Evolutionary conservation across 345 rosid genomes (phyloP).

Genomic region (Bretschneidera sinensis): DNA sequence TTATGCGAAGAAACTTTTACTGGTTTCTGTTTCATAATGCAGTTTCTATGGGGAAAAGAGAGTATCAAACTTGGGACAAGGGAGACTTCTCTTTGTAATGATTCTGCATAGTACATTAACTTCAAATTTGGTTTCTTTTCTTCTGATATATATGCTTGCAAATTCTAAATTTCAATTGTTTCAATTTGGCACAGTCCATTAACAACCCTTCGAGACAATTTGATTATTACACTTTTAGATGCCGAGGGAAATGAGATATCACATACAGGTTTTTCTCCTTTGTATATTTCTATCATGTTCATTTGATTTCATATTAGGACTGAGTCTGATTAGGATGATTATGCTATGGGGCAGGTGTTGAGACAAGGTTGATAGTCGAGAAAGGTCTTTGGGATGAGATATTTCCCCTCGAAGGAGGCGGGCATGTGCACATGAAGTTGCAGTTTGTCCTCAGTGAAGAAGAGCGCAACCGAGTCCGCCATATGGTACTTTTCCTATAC

Average conservation of each 20-base stretch:
- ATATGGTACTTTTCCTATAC: conserved; percentile 40
- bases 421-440: conserved; percentile 69
- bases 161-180: conserved; percentile 2
- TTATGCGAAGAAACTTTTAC: background rate
- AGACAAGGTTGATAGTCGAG: conserved; percentile 71
- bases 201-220: conserved; percentile 59
- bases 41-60: conserved; percentile 83
- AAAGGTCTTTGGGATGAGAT: conserved; percentile 68
- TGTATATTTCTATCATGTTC: background rate
- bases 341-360: conserved; percentile 43
- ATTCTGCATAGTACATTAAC: conserved; percentile 1
- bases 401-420: conserved; percentile 65
- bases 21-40: conserved; percentile 23
- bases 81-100: conserved; percentile 84
- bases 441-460: conserved; percentile 78
- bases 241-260: conserved; percentile 54
- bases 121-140: background rate
- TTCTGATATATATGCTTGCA: conserved; percentile 2
- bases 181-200: conserved; percentile 58
- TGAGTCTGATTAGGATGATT: conserved; percentile 20
- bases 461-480: conserved; percentile 61
- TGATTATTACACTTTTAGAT: conserved; percentile 55
- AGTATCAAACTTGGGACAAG: conserved; percentile 49
- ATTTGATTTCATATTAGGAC: background rate
- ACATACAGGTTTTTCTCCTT: conserved; percentile 35